These are phyloP conservation scores for Decorospora gaudefroyi DNA, from an alignment of 2,329 filamentous ascomycete species.

Conservation along the genomic window DNA sequence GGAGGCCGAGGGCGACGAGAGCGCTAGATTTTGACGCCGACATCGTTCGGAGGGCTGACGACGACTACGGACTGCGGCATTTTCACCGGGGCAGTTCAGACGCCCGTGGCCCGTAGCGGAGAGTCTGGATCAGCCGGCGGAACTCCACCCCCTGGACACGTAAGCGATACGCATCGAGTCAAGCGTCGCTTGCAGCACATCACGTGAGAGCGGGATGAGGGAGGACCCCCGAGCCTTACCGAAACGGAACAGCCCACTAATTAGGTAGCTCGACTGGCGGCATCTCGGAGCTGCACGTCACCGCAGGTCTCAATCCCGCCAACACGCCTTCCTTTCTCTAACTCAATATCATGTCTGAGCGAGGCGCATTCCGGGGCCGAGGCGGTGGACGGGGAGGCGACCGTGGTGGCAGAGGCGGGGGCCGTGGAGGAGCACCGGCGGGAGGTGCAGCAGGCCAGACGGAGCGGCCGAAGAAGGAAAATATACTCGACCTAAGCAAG, in stretches of 20 bases:
- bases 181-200: background rate
- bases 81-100: too few species aligned
- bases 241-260: constrained; percentile 12
- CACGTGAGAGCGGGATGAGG: constrained; percentile 16
- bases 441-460: constrained; percentile 34
- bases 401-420: constrained; percentile 51
- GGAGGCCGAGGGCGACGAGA: background rate
- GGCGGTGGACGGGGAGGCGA: constrained; percentile 38
- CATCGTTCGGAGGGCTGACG: constrained; percentile 5
- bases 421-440: constrained; percentile 47
- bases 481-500: constrained; percentile 91
- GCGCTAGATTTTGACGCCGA: background rate
- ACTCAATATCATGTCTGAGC: constrained; percentile 57
- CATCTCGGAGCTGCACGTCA: constrained; percentile 31
- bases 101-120: constrained; percentile 14
- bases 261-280: constrained; percentile 7
- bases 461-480: constrained; percentile 95
- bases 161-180: too few species aligned
- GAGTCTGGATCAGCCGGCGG: constrained; percentile 14
- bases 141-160: constrained; percentile 10
- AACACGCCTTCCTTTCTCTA: constrained; percentile 15
- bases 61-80: constrained; percentile 27
- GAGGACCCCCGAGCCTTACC: constrained; percentile 5
- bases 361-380: constrained; percentile 56
- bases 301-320: constrained; percentile 9